Evolutionary conservation across 83 land plant species (phyloP), one percentile per base, ranked within the genome.

Genomic region (Thuja plicata): DNA sequence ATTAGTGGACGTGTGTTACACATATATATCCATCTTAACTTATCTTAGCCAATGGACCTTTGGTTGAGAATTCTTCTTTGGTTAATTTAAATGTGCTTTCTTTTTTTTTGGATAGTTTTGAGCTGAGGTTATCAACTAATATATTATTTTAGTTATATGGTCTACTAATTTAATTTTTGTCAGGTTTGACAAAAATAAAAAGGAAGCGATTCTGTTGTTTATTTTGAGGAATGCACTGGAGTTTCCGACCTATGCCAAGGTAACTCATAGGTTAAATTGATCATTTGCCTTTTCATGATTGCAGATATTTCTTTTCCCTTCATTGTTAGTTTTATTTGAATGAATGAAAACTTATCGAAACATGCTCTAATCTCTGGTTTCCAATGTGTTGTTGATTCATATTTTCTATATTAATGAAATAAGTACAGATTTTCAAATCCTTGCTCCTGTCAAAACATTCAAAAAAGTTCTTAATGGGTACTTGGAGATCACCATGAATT

Each of bases 191-290:
- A 87, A 92, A 86, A 38, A 46, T 52, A 87, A 91, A 38, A 94
- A 90, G 70, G 91, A 91, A 40, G 80, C 70, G 21, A 86, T 92
- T 45, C 62, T 94, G 38, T 60, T 52, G 15, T 95, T 89, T 86
- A 92, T 95, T 37, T 88, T 92, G 88, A 87, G 86, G 24, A 90
- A 77, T 90, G 93, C 91, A 79, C 60, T 91, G 11, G 85, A 84
- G 70, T 91, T 92, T 82, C 90, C 96, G 82, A 76, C 91, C 48
- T 89, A 90, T 92, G 94, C 89, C 30, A 94, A 95, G 96, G 96
- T 95, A 83, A 87, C 85, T 86, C 0, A 13, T 89, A 1, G 10
- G 57, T 57, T 15, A 0, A 5, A 38, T 57, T 37, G 32, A 74
- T 70, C 35, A 11, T 30, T 74, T 34, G 15, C 17, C 78, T 74